Evolutionary conservation across 495 filamentous ascomycete species (phyloP), one percentile per base, ranked within the genome.

Genomic region (Extremus antarcticus): DNA sequence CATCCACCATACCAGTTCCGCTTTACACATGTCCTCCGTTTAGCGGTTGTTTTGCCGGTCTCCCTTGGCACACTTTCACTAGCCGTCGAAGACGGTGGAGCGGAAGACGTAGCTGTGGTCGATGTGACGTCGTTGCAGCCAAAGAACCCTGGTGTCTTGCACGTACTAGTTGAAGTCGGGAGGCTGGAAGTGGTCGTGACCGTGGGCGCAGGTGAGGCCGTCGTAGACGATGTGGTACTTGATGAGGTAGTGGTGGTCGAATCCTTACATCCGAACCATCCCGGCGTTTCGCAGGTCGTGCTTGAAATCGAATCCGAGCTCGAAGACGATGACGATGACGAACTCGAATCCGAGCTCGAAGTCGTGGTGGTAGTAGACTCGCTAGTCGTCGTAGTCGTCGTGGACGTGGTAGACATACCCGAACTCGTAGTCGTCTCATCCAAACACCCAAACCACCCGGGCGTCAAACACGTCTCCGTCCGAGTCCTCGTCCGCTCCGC

Each of bases 391-490:
- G 71, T 77, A 0, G 72, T 78, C n/a, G 66, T 72, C 3, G 63
- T 74, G 38, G 71, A 45, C 4, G 64, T 67, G 0, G 70, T 71
- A 11, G 49, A 68, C 65, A 82, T 75, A 57, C 84, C 82, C 48
- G 82, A 65, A 67, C 82, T 60, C 1, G 71, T 72, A 1, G 71
- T 74, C 13, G 53, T 69, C 66, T 84, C 76, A 58, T 87, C 83
- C 51, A 84, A 66, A 67, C 83, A 87, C 17, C 83, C 83, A 79
- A 80, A 87, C 83, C 83, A 87, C 25, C 90, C 90, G 46, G 90
- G 90, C 1, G 90, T 95, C 64, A 90, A 78, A 70, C 90, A 95
- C 0, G 88, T 94, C 46, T 82, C 78, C 0, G 90, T 95, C 43
- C 86, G 76, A 2, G 84, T 90, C 51, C 77, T 75, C 8, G 77